phyloP scores from a whole-genome alignment of 106 monocot species.

The Platanthera zijinensis region DNA sequence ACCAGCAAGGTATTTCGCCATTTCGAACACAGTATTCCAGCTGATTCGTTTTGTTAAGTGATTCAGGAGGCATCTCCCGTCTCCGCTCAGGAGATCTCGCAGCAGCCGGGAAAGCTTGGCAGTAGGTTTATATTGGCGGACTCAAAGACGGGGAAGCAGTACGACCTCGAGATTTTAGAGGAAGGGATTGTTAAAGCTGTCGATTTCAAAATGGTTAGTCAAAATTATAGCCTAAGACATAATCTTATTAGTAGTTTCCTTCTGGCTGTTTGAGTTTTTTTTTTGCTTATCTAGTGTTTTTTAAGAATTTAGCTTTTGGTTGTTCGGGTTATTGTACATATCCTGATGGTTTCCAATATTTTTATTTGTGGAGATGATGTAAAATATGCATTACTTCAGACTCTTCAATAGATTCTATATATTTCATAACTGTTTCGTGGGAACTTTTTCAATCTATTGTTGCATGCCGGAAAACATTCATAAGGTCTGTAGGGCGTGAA shows the following conservation, averaged over 20 bases:
- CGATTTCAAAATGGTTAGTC: conserved; percentile 77
- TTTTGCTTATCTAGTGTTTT: neutral
- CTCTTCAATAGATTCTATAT: too few relatives aligned
- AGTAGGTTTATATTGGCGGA: conserved; percentile 66
- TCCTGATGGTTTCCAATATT: neutral
- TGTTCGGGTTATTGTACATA: neutral
- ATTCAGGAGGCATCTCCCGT: conserved; percentile 39
- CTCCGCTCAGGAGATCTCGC: conserved; percentile 13
- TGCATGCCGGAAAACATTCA: too few relatives aligned
- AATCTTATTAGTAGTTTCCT: neutral
- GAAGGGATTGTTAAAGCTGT: conserved; percentile 78
- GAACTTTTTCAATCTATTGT: too few relatives aligned
- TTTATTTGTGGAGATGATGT: too few relatives aligned
- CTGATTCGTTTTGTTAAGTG: too few relatives aligned
- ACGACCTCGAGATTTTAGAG: conserved; percentile 58
- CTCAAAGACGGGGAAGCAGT: conserved; percentile 67
- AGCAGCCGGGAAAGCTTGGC: conserved; percentile 22
- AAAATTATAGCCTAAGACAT: neutral
- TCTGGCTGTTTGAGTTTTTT: neutral
- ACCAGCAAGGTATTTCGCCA: too few relatives aligned
- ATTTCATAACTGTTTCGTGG: too few relatives aligned
- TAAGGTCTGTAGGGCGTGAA: too few relatives aligned
- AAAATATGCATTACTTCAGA: too few relatives aligned
- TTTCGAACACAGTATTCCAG: too few relatives aligned
- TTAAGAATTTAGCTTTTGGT: neutral